phyloP scores from a whole-genome alignment of 2,329 filamentous ascomycete genomes.

The Talaromyces islandicus region DNA sequence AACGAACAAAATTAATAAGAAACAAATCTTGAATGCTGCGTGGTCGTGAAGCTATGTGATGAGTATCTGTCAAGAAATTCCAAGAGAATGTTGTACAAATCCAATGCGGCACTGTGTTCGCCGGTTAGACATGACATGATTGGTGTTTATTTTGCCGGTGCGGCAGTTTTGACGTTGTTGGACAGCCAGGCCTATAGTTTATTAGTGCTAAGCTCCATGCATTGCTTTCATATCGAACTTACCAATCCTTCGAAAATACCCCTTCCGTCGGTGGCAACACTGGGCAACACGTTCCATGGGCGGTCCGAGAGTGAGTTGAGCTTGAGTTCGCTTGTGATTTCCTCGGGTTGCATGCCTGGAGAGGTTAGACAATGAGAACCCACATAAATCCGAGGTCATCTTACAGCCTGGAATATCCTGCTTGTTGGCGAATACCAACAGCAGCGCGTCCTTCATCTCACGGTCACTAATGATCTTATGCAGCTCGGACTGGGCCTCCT shows the following conservation, averaged over 20 bases:
- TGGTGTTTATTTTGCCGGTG: conserved; percentile 32
- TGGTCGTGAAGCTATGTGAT: conserved; percentile 35
- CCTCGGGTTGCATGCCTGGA: conserved; percentile 69
- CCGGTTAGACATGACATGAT: background rate
- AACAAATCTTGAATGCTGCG: conserved; percentile 26
- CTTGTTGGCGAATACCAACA: conserved; percentile 98
- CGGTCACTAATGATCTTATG: conserved; percentile 97
- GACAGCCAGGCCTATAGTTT: conserved; percentile 62
- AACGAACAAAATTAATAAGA: conserved; percentile 15
- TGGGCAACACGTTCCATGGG: conserved; percentile 79
- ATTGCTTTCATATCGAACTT: conserved; percentile 17
- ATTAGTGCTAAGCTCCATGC: background rate
- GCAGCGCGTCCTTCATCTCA: conserved; percentile 91
- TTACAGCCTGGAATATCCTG: conserved; percentile 82
- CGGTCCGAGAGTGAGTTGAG: conserved; percentile 74
- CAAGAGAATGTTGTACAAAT: conserved; percentile 29
- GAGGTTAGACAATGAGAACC: background rate
- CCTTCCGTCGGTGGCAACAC: conserved; percentile 74
- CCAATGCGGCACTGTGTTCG: conserved; percentile 9
- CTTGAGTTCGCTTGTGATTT: conserved; percentile 72
- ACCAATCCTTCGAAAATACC: conserved; percentile 74
- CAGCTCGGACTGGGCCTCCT: conserved; percentile 87
- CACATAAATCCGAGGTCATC: conserved; percentile 18
- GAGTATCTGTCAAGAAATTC: conserved; percentile 23
- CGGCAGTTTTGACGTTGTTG: conserved; percentile 66